Base-by-base conservation (phyloP, 2,329 filamentous ascomycete genomes). In the Arthrobotrys iridis region DNA sequence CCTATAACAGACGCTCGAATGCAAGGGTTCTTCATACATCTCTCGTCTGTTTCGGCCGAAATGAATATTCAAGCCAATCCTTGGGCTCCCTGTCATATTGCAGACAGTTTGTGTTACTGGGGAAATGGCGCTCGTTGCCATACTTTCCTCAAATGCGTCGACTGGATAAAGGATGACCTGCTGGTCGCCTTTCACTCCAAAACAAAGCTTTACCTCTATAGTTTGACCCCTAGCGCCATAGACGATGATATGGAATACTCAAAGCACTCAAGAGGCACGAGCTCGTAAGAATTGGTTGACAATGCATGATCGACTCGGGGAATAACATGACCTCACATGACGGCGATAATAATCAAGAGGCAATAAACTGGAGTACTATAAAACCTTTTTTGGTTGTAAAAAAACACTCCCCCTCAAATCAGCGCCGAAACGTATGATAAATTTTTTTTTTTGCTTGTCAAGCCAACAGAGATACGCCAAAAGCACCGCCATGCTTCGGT, bases 251-350 rank as follows among this genome's bases (percentile, higher is more conserved):
- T 55, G 13, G 11, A 55, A 55, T 3, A 55, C 11, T 7, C 28
- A 55, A 55, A 55, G 50, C 30, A 10, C 30, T 55, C 30, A 35
- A 8, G 50, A n/a, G 50, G 30, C 50, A 37, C 50, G 30, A 37
- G 20, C 15, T 24, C 43, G 15, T 46, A 46, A 46, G 28, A 33
- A 55, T 18, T 5, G 18, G 50, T 30, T 55, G 18, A 52, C 46
- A 52, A 28, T 26, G 37, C 55, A 43, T 18, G 13, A 28, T 28
- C 18, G 10, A 18, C 43, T 59, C 63, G 63, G 63, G 63, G 63
- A 67, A 43, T 11, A 66, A 28, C 37, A 64, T 35, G 20, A 58
- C 5, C 37, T 66, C 63, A 67, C 63, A 67, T 67, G 63, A 67
- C 63, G 63, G 63, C 63, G 63, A 67, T 28, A 67, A 55, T 43